Percentiles rank a stretch among this genome's conserved stretches.
Conservation (phyloP, 495 filamentous ascomycete species). For the Talaromyces nanjingensis region DNA sequence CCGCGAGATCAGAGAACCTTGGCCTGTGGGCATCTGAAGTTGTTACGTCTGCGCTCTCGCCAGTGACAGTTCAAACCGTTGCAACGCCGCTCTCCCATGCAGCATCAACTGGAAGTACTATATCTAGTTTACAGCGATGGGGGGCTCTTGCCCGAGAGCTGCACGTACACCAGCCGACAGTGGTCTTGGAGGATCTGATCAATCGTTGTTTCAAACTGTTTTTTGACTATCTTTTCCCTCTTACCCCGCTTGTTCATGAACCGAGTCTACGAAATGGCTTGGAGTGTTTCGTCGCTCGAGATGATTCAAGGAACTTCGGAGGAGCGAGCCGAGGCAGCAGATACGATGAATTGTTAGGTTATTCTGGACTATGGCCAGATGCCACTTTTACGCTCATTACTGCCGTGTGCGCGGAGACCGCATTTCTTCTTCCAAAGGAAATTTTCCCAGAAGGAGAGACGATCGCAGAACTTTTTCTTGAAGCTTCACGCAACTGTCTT, state of each 20-base stretch:
- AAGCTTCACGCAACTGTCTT: slow-evolving; percentile 16
- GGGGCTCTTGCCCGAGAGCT: slow-evolving; percentile 8
- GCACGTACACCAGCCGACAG: slow-evolving; percentile 2
- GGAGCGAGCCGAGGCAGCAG: slow-evolving; percentile 1
- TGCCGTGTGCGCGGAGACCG: slow-evolving; percentile 18
- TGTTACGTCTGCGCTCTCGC: slow-evolving; percentile 15
- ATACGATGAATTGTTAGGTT: slow-evolving; percentile 11
- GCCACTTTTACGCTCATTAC: slow-evolving; percentile 22
- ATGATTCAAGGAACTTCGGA: not conserved
- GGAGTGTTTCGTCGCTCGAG: slow-evolving; percentile 13
- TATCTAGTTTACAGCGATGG: slow-evolving; percentile 16
- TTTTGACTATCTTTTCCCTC: slow-evolving; percentile 21
- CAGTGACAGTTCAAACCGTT: slow-evolving; percentile 14
- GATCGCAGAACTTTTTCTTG: slow-evolving; percentile 16
- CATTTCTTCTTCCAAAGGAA: slow-evolving; percentile 17
- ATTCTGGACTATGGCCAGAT: slow-evolving; percentile 18
- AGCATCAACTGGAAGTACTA: slow-evolving; percentile 10
- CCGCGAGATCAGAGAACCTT: slow-evolving; percentile 4
- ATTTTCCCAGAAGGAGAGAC: slow-evolving; percentile 17
- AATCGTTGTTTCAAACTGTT: slow-evolving; percentile 21
- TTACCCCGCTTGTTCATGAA: slow-evolving; percentile 26
- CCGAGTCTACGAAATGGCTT: slow-evolving; percentile 19
- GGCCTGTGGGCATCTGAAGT: slow-evolving; percentile 12
- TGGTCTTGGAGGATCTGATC: slow-evolving; percentile 8
- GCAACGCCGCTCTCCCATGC: slow-evolving; percentile 12